Conservation (phyloP, 371 early-diverging fungal genomes). For the Apophysomyces variabilis region DNA sequence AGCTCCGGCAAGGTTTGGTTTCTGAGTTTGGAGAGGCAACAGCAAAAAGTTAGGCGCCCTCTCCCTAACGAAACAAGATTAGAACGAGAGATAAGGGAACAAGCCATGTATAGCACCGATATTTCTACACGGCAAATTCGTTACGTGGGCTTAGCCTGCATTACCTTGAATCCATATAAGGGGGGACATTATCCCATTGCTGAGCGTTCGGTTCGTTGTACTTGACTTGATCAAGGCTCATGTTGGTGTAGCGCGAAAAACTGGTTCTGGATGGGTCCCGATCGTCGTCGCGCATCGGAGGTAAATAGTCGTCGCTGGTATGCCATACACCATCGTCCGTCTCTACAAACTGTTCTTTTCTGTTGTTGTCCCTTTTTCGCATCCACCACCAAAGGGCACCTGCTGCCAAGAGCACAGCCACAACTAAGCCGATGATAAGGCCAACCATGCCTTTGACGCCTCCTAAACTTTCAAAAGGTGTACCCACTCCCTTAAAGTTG, state of each 20-base stretch:
- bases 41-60: conserved; percentile 1
- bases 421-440: conserved; percentile 19
- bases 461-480: conserved; percentile 15
- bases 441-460: conserved; percentile 26
- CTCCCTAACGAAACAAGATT: neutral
- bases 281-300: neutral
- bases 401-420: conserved; percentile 8
- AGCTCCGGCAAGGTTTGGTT: neutral
- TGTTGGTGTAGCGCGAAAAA: neutral
- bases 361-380: neutral
- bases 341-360: neutral
- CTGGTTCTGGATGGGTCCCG: neutral
- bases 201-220: neutral
- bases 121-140: neutral
- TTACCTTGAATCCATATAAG: conserved; percentile 2
- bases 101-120: too few relatives aligned
- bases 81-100: too few relatives aligned
- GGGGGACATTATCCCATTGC: neutral
- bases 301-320: neutral
- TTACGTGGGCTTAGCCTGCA: neutral
- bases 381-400: conserved; percentile 5
- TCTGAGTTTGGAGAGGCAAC: conserved; percentile 1
- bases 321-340: neutral
- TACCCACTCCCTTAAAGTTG: neutral
- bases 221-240: neutral